phyloP scores from a whole-genome alignment of 2,329 filamentous ascomycete species.

The Chaetomiaceae sp. region DNA sequence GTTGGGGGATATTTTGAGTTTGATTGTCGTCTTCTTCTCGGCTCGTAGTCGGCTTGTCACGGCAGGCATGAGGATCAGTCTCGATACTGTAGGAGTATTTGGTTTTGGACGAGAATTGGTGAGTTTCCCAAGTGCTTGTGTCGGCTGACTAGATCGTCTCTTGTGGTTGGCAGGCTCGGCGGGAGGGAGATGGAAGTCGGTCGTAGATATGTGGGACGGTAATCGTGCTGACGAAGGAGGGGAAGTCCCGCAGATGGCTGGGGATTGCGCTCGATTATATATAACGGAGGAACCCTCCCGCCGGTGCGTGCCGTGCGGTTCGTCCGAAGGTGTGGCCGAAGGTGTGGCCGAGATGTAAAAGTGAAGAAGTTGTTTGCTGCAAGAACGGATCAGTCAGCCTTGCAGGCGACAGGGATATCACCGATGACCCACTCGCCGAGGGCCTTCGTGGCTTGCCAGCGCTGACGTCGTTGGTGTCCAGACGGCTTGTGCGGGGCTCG shows the following conservation, averaged over 20 bases:
- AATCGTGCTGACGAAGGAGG: neutral
- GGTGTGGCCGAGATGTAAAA: too few relatives aligned
- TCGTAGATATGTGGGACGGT: neutral
- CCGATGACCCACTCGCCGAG: neutral
- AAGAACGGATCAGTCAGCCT: too few relatives aligned
- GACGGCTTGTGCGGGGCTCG: slow-evolving; percentile 7
- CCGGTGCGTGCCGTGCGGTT: too few relatives aligned
- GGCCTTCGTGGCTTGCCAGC: slow-evolving; percentile 7
- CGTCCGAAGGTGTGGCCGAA: neutral
- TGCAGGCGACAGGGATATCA: neutral
- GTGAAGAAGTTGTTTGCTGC: neutral
- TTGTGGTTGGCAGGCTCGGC: too few relatives aligned
- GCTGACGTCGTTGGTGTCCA: slow-evolving; percentile 26
- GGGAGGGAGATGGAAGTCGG: neutral
- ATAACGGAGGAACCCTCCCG: too few relatives aligned
- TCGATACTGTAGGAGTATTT: neutral
- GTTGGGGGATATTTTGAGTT: neutral
- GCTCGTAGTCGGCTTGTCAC: neutral
- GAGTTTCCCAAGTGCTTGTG: neutral
- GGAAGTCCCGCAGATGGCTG: neutral
- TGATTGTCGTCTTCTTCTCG: neutral
- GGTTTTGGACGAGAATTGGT: neutral
- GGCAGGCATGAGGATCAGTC: neutral
- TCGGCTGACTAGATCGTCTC: neutral
- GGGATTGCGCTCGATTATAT: neutral